phyloP scores from a whole-genome alignment of 345 rosid genomes.

The Populus euphratica region DNA sequence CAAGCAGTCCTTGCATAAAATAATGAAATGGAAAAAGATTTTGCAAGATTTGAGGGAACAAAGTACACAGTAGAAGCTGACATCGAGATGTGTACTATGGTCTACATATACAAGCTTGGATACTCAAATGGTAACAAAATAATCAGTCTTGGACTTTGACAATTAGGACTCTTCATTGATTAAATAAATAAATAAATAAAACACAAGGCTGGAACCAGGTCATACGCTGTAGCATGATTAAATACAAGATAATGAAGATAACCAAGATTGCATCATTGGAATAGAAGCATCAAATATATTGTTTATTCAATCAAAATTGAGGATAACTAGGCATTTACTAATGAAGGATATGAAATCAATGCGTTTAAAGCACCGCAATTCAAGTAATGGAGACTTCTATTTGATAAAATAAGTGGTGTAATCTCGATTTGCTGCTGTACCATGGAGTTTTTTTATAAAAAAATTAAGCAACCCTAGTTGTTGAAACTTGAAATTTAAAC shows the following conservation, averaged over 20 bases:
- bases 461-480: slow-evolving; percentile 44
- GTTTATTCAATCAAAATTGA: slow-evolving; percentile 32
- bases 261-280: slow-evolving; percentile 50
- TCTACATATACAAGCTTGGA: slow-evolving; percentile 8
- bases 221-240: slow-evolving; percentile 10
- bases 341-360: slow-evolving; percentile 48
- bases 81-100: slow-evolving; percentile 47
- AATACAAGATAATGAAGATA: not conserved
- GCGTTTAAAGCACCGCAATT: slow-evolving; percentile 46
- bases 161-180: slow-evolving; percentile 4
- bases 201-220: slow-evolving; percentile 21
- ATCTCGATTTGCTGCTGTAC: slow-evolving; percentile 30
- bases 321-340: slow-evolving; percentile 32
- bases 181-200: slow-evolving; percentile 1
- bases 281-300: slow-evolving; percentile 58
- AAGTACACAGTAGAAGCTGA: slow-evolving; percentile 18
- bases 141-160: slow-evolving; percentile 44
- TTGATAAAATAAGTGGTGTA: slow-evolving; percentile 27
- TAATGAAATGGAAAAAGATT: slow-evolving; percentile 8
- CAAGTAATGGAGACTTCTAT: slow-evolving; percentile 57
- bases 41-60: slow-evolving; percentile 35
- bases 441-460: slow-evolving; percentile 8
- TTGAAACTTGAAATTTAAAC: slow-evolving; percentile 55
- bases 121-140: slow-evolving; percentile 37
- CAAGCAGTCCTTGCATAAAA: slow-evolving; percentile 14